Evolutionary conservation across 2,329 filamentous ascomycete genomes (phyloP).

Genomic region (Fusarium concolor): DNA sequence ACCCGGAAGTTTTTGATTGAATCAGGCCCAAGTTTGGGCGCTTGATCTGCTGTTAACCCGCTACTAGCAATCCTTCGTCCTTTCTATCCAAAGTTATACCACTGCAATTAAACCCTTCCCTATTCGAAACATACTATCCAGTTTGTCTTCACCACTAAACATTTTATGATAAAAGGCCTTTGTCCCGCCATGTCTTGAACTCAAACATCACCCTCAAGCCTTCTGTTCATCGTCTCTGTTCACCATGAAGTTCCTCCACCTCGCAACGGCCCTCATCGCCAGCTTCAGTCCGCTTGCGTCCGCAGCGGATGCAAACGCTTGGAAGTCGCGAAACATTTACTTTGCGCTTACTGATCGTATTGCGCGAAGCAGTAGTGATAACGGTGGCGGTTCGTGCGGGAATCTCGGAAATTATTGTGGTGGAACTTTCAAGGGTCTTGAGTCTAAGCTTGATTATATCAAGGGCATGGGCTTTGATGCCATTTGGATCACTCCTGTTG

Average conservation of each 20-base stretch:
- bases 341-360: slow-evolving; percentile 69
- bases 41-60: background rate
- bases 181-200: background rate
- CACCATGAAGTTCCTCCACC: slow-evolving; percentile 24
- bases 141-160: background rate
- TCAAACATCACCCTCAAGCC: background rate
- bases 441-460: slow-evolving; percentile 71
- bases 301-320: slow-evolving; percentile 54
- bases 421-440: slow-evolving; percentile 69
- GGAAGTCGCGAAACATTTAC: slow-evolving; percentile 68
- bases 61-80: slow-evolving; percentile 4
- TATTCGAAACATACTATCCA: background rate
- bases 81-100: background rate
- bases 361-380: slow-evolving; percentile 58
- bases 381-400: slow-evolving; percentile 57
- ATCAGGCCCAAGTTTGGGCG: background rate
- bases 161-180: background rate
- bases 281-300: slow-evolving; percentile 3
- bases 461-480: slow-evolving; percentile 70
- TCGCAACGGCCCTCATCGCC: slow-evolving; percentile 19
- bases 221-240: background rate
- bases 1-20: background rate
- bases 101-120: slow-evolving; percentile 28
- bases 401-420: slow-evolving; percentile 66
- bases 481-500: slow-evolving; percentile 69